These are phyloP conservation scores for Fusarium nematophilum DNA, from an alignment of 2,329 filamentous ascomycete species.

Conservation along the genomic window DNA sequence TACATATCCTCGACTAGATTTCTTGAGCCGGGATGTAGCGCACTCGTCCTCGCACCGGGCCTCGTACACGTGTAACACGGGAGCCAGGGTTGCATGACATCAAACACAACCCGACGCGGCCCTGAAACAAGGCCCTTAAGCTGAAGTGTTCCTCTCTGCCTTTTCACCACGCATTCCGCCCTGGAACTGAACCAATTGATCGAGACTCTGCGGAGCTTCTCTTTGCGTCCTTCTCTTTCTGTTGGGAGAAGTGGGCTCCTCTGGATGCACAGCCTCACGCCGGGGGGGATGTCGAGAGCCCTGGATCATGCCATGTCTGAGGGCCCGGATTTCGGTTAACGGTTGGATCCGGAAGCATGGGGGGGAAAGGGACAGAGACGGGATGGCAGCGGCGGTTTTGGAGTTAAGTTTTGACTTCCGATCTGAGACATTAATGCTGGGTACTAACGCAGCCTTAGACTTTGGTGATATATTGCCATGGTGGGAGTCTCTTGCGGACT, in stretches of 20 bases:
- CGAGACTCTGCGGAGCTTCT: background rate
- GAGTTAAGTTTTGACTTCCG: constrained; percentile 28
- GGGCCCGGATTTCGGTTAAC: constrained; percentile 10
- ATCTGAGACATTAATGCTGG: constrained; percentile 28
- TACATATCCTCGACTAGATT: no score
- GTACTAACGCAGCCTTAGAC: no score
- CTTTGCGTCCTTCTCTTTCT: constrained; percentile 1
- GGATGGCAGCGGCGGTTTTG: constrained; percentile 16
- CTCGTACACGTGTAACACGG: background rate
- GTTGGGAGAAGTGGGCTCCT: background rate
- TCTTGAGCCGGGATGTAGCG: background rate
- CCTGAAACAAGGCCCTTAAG: constrained; percentile 26
- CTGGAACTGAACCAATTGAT: background rate
- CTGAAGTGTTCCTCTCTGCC: no score
- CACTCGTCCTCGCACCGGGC: background rate
- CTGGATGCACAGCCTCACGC: constrained; percentile 26
- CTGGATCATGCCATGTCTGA: constrained; percentile 7
- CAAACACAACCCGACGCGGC: constrained; percentile 33
- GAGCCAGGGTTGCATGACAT: constrained; percentile 19
- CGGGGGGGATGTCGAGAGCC: background rate
- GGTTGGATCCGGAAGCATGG: background rate
- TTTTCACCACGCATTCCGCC: constrained; percentile 26
- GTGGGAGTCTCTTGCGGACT: no score
- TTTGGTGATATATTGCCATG: no score
- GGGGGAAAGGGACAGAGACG: background rate